phyloP scores from a whole-genome alignment of 2,329 filamentous ascomycete genomes.

The Aspergillus hortae region DNA sequence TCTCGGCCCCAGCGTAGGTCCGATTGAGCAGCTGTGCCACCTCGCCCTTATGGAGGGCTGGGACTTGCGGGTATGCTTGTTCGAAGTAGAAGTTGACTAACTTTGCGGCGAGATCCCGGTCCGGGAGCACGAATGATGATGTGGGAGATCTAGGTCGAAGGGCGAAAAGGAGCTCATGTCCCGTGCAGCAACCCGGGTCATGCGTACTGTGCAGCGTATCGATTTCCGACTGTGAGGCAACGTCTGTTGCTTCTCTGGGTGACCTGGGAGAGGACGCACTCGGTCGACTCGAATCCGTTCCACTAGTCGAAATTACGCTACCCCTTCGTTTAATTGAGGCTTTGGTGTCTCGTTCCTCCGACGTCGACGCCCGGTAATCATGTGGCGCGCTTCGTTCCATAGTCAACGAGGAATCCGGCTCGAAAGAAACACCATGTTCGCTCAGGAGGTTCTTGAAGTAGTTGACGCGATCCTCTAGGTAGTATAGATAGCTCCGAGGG shows the following conservation, averaged over 20 bases:
- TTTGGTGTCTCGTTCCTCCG: neutral
- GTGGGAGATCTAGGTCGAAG: neutral
- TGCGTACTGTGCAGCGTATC: neutral
- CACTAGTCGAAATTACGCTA: neutral
- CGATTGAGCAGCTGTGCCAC: neutral
- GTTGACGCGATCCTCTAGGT: constrained; percentile 72
- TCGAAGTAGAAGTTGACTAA: constrained; percentile 1
- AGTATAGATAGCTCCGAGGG: constrained; percentile 77
- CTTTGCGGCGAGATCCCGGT: neutral
- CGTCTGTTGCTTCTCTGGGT: neutral
- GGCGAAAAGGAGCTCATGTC: neutral
- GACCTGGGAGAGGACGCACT: neutral
- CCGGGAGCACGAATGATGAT: neutral
- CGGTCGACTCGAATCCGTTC: neutral
- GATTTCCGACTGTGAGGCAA: neutral
- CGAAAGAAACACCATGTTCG: constrained; percentile 62
- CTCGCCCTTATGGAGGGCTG: neutral
- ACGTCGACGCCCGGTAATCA: neutral
- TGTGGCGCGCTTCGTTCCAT: neutral
- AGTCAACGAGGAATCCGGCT: constrained; percentile 61
- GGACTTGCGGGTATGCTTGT: constrained; percentile 1
- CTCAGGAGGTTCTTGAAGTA: constrained; percentile 69
- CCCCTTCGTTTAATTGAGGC: constrained; percentile 25
- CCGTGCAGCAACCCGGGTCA: neutral
- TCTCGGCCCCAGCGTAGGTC: neutral